These are phyloP conservation scores for Barnettozyma botsteinii DNA, from an alignment of 805 yeast species.

Conservation along the genomic window DNA sequence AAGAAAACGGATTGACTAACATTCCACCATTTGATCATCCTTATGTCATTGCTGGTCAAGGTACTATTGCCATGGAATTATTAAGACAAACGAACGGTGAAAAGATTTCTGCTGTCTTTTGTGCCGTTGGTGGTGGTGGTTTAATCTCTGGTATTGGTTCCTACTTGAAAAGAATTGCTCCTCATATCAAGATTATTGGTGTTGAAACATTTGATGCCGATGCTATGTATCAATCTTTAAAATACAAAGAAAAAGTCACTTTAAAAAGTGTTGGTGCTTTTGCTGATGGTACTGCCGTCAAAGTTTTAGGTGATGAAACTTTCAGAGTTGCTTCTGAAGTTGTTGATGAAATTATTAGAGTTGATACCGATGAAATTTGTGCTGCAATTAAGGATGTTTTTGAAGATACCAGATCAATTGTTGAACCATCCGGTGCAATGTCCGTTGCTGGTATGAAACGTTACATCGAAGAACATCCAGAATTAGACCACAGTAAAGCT, in stretches of 20 bases:
- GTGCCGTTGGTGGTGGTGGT: constrained; percentile 98
- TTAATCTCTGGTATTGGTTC: constrained; percentile 85
- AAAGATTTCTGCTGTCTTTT: constrained; percentile 78
- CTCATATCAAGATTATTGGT: constrained; percentile 93
- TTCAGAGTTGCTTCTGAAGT: constrained; percentile 70
- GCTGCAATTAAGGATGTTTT: constrained; percentile 97
- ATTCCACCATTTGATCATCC: constrained; percentile 99
- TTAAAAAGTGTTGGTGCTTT: constrained; percentile 84
- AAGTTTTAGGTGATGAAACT: constrained; percentile 83
- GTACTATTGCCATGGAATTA: constrained; percentile 92
- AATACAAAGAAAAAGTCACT: constrained; percentile 45
- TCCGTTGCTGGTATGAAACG: constrained; percentile 92
- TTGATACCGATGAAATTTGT: constrained; percentile 87
- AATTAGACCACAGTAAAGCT: constrained; percentile 60
- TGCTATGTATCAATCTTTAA: constrained; percentile 73
- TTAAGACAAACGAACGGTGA: constrained; percentile 78
- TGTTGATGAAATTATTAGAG: constrained; percentile 86
- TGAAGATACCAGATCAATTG: constrained; percentile 89
- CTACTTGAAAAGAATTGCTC: constrained; percentile 90
- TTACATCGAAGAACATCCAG: constrained; percentile 64
- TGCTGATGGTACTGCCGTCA: constrained; percentile 98
- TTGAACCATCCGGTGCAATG: constrained; percentile 97
- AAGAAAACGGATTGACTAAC: constrained; percentile 69
- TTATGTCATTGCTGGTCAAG: constrained; percentile 97
- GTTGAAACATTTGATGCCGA: constrained; percentile 96